A percentile compares a stretch with the other conserved stretches of the same genome.
Evolutionary conservation across 1,139 yeast species (phyloP).

Genomic region (Candida anutae): DNA sequence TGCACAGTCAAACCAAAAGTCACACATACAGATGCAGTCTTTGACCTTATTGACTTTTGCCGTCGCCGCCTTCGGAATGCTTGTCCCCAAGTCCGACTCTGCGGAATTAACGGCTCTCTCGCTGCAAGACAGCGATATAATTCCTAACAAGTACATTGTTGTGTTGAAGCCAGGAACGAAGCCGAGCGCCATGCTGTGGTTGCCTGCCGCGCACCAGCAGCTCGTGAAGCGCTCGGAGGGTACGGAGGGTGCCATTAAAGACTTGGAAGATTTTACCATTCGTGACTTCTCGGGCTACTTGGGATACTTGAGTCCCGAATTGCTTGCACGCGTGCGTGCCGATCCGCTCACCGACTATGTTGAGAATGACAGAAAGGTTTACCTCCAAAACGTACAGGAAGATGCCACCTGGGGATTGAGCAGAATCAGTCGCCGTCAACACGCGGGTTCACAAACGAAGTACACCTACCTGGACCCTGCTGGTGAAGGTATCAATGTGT

Average conservation of each 20-base stretch:
- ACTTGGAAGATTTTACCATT: no score
- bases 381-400: conserved; percentile 29
- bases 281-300: conserved; percentile 27
- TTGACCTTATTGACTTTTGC: conserved; percentile 1
- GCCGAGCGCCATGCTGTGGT: no score
- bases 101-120: no score
- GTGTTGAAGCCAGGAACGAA: no score
- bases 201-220: no score
- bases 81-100: no score
- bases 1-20: no score
- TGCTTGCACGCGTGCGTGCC: conserved; percentile 18
- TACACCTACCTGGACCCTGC: conserved; percentile 32
- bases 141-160: conserved; percentile 23
- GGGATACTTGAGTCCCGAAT: conserved; percentile 23
- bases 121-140: no score
- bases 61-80: no score
- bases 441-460: conserved; percentile 9
- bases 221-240: no score
- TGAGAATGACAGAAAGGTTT: conserved; percentile 29
- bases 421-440: conserved; percentile 24
- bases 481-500: conserved; percentile 38
- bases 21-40: conserved; percentile 1
- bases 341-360: conserved; percentile 26
- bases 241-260: no score
- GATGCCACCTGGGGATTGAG: conserved; percentile 39